These are phyloP conservation scores for Lotmaria passim DNA, from an alignment of 208 protist genomes.

Conservation along the genomic window DNA sequence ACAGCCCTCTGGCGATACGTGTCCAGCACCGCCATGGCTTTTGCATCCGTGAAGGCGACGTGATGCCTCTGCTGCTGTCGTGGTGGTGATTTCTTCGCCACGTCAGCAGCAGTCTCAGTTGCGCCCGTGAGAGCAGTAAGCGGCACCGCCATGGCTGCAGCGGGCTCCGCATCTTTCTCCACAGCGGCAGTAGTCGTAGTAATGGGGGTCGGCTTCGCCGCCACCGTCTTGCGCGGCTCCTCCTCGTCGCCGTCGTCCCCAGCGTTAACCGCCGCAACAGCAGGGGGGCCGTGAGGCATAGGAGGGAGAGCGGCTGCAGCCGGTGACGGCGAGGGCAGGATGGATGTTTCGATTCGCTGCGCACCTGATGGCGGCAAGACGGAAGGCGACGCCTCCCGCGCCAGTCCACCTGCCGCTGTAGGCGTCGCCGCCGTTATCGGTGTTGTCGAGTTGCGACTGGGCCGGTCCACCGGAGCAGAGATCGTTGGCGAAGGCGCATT, in stretches of 20 bases:
- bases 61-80: conserved; percentile 2
- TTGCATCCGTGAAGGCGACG: conserved; percentile 18
- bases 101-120: too few relatives aligned
- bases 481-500: background rate
- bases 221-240: conserved; percentile 24
- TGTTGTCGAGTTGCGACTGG: background rate
- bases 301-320: background rate
- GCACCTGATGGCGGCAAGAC: conserved; percentile 18
- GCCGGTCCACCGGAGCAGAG: background rate
- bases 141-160: background rate
- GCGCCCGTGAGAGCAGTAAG: too few relatives aligned
- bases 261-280: background rate
- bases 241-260: background rate
- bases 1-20: conserved; percentile 12
- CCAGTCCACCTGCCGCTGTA: background rate
- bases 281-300: background rate
- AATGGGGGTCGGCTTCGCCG: conserved; percentile 16
- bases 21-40: conserved; percentile 17
- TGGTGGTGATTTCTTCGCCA: background rate
- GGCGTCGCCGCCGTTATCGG: background rate
- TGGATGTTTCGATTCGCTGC: conserved; percentile 1
- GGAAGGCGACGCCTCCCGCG: conserved; percentile 21
- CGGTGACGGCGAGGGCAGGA: background rate
- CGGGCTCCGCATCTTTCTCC: background rate
- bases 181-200: background rate